Conservation (phyloP, 176 grass and related monocot species). For the Paspalum notatum region DNA sequence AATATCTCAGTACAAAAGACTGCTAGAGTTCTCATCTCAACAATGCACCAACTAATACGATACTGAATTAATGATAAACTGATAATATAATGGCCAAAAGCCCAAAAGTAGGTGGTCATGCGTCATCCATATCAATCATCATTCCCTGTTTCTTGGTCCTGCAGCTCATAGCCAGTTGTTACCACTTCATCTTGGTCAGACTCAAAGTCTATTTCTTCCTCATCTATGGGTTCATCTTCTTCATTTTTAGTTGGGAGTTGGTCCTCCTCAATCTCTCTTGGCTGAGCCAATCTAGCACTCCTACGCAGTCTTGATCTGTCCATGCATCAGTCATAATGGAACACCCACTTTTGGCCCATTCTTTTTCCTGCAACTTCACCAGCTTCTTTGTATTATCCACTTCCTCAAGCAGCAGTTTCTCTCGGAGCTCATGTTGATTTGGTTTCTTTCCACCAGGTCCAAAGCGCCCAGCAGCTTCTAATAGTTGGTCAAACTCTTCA, state of each 20-base stretch:
- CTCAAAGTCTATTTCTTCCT: not conserved
- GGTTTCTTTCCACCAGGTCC: not conserved
- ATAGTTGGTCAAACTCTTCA: not conserved
- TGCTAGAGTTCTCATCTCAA: no score
- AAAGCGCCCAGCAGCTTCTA: constrained; percentile 18
- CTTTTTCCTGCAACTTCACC: not conserved
- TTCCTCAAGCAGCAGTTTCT: not conserved
- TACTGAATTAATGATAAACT: no score
- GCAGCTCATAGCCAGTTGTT: not conserved
- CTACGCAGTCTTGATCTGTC: not conserved
- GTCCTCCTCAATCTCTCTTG: not conserved
- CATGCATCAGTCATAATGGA: constrained; percentile 33
- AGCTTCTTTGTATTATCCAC: not conserved
- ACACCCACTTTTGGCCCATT: not conserved
- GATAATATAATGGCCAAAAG: no score
- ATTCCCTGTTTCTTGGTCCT: not conserved
- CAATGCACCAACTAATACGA: no score
- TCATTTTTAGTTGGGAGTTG: not conserved
- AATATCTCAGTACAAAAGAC: no score
- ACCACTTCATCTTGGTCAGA: not conserved
- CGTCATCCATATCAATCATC: no score
- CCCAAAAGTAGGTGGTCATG: no score
- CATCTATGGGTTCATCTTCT: not conserved
- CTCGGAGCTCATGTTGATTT: not conserved
- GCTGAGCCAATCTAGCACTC: not conserved